Evolutionary conservation across 1,139 yeast genomes (phyloP), one percentile per base, ranked within the genome.

Genomic region (Taphrina pruni): DNA sequence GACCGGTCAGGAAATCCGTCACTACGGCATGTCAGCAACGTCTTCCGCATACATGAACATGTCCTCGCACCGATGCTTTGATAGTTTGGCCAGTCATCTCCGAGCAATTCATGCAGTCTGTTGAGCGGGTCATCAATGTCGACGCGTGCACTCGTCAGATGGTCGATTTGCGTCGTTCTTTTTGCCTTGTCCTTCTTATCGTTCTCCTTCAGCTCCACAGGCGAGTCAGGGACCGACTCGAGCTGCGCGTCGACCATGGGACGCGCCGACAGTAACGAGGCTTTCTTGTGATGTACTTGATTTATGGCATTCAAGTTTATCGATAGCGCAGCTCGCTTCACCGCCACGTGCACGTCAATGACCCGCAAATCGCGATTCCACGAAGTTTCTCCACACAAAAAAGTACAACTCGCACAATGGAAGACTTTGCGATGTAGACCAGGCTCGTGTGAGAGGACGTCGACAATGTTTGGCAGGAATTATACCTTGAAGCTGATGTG

Each of bases 111-210:
- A 46, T 64, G 67, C 26, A 64, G 50, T 57, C 54, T 64, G 21
- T 64, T 64, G 41, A 64, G 61, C 39, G 67, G 67, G 6, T 50
- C 60, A 64, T 64, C 67, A 36, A 64, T 38, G 36, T 64, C 67
- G 48, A 55, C 61, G 41, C 67, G 61, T 48, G 67, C 48, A 39
- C 60, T 36, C 32, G 48, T 46, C 20, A 55, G 56, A 20, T 61
- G 60, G 17, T 64, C 67, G 14, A 20, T 14, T 43, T 48, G 52
- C 20, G 50, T 36, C 26, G 61, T 36, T 43, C 38, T 46, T 55
- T 48, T 54, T 41, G 67, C 55, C 45, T 48, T 54, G 61, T 57
- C 61, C 58, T 64, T 64, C 61, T 52, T 41, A 8, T 54, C 48
- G 38, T n/a, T 12, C 43, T 46, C 52, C 55, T 55, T 54, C 48